These are phyloP conservation scores for Pseudogymnoascus sp. DNA, from an alignment of 2,329 filamentous ascomycete genomes.

Conservation along the genomic window DNA sequence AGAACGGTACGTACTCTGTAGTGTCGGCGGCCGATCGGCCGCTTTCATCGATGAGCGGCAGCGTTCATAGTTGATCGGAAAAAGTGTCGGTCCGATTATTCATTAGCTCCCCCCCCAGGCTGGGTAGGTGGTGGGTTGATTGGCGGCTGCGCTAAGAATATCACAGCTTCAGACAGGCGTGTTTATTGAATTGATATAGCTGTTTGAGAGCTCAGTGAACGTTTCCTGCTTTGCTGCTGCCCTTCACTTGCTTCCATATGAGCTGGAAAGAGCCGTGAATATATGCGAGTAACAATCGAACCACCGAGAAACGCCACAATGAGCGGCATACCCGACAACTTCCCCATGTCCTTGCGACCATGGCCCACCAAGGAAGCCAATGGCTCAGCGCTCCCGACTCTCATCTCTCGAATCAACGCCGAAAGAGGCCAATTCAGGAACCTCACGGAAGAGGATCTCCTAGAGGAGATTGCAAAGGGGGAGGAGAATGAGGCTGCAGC, in stretches of 20 bases:
- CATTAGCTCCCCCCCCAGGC: neutral
- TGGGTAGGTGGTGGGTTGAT: neutral
- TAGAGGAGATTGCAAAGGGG: slow-evolving; percentile 53
- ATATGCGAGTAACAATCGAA: neutral
- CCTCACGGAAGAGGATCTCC: slow-evolving; percentile 65
- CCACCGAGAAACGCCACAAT: slow-evolving; percentile 13
- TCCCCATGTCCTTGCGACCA: slow-evolving; percentile 54
- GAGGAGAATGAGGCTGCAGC: slow-evolving; percentile 30
- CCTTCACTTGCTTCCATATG: neutral
- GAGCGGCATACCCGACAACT: slow-evolving; percentile 31
- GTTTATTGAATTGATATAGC: neutral
- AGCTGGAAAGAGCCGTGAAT: neutral
- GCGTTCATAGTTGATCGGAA: neutral
- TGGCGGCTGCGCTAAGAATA: neutral
- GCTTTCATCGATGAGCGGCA: neutral
- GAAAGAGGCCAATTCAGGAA: slow-evolving; percentile 76
- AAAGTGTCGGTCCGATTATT: neutral
- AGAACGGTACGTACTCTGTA: neutral
- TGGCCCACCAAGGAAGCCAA: slow-evolving; percentile 49
- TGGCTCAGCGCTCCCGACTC: slow-evolving; percentile 57
- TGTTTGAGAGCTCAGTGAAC: neutral
- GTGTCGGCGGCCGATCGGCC: slow-evolving; percentile 1
- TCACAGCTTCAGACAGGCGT: neutral
- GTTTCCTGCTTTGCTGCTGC: neutral
- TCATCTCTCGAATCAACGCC: slow-evolving; percentile 69